Percentiles rank a stretch among this genome's conserved stretches.
phyloP scores from a whole-genome alignment of 139 green algal genomes.

The Astrephomene gubernaculifera region DNA sequence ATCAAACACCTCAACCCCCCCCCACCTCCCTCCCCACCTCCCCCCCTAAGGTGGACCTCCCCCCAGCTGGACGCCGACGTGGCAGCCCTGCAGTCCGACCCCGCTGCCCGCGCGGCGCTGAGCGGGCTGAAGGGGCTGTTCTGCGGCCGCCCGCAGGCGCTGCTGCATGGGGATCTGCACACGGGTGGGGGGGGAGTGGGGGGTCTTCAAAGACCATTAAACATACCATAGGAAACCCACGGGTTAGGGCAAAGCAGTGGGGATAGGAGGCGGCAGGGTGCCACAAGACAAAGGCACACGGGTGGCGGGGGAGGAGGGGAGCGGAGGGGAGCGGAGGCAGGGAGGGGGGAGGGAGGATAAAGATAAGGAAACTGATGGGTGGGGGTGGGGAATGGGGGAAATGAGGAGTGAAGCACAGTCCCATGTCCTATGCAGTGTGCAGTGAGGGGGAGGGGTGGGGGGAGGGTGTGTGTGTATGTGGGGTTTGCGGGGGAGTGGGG shows the following conservation, averaged over 20 bases:
- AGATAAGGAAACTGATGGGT: not conserved
- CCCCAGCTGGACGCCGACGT: slow-evolving; percentile 89
- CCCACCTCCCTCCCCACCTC: not conserved
- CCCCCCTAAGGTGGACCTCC: slow-evolving; percentile 58
- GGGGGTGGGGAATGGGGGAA: no score
- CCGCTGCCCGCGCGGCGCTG: slow-evolving; percentile 75
- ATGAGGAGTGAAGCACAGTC: no score
- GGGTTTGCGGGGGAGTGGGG: no score
- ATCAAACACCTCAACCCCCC: not conserved
- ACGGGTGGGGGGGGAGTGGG: slow-evolving; percentile 74
- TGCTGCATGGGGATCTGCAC: slow-evolving; percentile 98
- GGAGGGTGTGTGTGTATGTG: no score
- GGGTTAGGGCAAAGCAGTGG: not conserved
- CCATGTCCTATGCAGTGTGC: no score
- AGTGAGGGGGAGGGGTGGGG: no score
- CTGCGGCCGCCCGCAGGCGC: slow-evolving; percentile 76
- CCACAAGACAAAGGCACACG: not conserved
- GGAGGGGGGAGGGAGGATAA: not conserved
- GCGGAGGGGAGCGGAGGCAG: no score
- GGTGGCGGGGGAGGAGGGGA: not conserved
- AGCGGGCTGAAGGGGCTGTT: slow-evolving; percentile 87
- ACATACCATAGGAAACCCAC: no score
- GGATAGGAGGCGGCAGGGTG: not conserved
- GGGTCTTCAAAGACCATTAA: no score
- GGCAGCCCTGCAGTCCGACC: slow-evolving; percentile 73